Conservation (phyloP, 805 yeast genomes). For the Starmera pachycereana region DNA sequence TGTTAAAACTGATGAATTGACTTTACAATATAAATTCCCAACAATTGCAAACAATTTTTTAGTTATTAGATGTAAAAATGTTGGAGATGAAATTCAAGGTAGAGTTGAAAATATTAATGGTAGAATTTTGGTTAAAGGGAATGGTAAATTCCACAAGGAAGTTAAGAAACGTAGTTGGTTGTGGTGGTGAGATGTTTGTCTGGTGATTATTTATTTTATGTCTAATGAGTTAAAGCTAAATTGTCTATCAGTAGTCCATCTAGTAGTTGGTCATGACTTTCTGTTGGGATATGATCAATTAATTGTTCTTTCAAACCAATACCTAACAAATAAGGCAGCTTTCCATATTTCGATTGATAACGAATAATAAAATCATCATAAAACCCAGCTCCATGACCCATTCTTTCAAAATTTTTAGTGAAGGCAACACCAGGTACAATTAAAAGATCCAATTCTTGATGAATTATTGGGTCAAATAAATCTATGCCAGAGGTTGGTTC, state of each 20-base stretch:
- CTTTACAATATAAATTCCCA: conserved; percentile 54
- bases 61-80: conserved; percentile 42
- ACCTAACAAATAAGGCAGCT: conserved; percentile 42
- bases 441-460: conserved; percentile 52
- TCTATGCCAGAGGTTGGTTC: conserved; percentile 46
- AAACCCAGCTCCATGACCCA: conserved; percentile 93
- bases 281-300: conserved; percentile 41
- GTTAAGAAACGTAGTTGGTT: background rate
- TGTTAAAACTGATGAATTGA: conserved; percentile 37
- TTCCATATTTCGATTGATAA: conserved; percentile 20
- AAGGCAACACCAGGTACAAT: conserved; percentile 85
- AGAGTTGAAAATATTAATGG: conserved; percentile 43
- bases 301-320: conserved; percentile 59
- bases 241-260: conserved; percentile 43
- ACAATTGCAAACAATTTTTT: conserved; percentile 72
- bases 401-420: conserved; percentile 32
- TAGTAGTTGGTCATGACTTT: conserved; percentile 51
- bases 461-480: conserved; percentile 17
- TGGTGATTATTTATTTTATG: conserved; percentile 3
- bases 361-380: conserved; percentile 69
- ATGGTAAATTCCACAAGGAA: conserved; percentile 29
- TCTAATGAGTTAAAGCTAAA: conserved; percentile 6
- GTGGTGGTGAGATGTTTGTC: conserved; percentile 2
- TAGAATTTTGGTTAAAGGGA: conserved; percentile 45
- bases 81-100: conserved; percentile 34